These are phyloP conservation scores for Candida sp. DNA, from an alignment of 1,139 yeast genomes.

Conservation along the genomic window DNA sequence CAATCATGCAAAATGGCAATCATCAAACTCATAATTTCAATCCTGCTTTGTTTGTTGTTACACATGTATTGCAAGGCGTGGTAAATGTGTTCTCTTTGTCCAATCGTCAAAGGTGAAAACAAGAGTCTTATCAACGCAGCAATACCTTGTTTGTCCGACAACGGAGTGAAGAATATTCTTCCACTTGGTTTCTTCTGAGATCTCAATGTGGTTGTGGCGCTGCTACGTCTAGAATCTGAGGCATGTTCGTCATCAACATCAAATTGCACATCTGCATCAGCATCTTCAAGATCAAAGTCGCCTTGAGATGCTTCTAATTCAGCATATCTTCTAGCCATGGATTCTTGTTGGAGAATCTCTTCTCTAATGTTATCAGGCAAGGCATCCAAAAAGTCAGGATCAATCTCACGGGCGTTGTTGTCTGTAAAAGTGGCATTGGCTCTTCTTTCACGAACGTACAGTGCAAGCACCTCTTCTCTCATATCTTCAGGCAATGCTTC, in stretches of 20 bases:
- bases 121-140: constrained; percentile 73
- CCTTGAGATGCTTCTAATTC: constrained; percentile 27
- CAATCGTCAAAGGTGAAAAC: constrained; percentile 74
- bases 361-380: constrained; percentile 77
- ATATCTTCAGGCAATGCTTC: constrained; percentile 93
- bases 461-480: constrained; percentile 91
- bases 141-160: constrained; percentile 78
- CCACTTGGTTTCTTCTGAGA: constrained; percentile 18
- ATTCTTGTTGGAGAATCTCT: constrained; percentile 75
- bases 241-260: constrained; percentile 14
- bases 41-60: constrained; percentile 76
- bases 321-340: constrained; percentile 47
- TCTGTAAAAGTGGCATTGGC: constrained; percentile 54
- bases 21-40: constrained; percentile 75
- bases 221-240: constrained; percentile 1
- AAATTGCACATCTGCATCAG: constrained; percentile 24
- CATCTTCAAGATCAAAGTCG: constrained; percentile 29
- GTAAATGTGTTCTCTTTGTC: constrained; percentile 68
- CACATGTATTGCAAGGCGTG: constrained; percentile 72
- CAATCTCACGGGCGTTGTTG: constrained; percentile 63
- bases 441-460: constrained; percentile 74
- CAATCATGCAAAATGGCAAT: constrained; percentile 80
- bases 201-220: constrained; percentile 1
- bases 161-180: constrained; percentile 60
- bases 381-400: constrained; percentile 82